Evolutionary conservation across 176 grass and related monocot genomes (phyloP).

Genomic region (Aegilops umbellulata): DNA sequence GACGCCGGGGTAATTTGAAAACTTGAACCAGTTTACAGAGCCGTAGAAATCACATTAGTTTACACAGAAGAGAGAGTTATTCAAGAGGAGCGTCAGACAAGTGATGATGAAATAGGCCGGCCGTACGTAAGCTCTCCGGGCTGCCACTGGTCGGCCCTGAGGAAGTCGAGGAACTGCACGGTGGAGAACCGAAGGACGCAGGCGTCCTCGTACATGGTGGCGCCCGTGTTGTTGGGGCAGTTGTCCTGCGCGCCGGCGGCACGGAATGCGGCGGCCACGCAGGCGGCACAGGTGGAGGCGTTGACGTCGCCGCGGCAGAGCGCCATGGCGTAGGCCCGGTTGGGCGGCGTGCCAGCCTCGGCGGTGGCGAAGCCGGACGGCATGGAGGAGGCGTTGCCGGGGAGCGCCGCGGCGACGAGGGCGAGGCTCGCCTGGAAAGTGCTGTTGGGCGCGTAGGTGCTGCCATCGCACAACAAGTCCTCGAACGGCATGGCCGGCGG

Average conservation of each 20-base stretch:
- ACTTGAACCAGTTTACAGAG: slow-evolving; percentile 9
- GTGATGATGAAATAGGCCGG: no score
- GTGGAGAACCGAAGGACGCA: slow-evolving; percentile 49
- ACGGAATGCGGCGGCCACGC: slow-evolving; percentile 25
- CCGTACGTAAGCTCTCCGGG: not conserved
- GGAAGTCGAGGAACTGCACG: slow-evolving; percentile 28
- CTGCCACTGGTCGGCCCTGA: slow-evolving; percentile 14
- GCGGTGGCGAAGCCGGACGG: slow-evolving; percentile 12
- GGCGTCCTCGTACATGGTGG: slow-evolving; percentile 20
- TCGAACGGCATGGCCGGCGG: not conserved
- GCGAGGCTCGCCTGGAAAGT: slow-evolving; percentile 33
- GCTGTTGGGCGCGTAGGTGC: not conserved
- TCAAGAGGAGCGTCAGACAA: no score
- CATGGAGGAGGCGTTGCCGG: slow-evolving; percentile 13
- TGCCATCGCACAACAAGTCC: not conserved
- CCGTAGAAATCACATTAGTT: not conserved
- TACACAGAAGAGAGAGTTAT: no score
- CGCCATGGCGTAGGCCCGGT: slow-evolving; percentile 34
- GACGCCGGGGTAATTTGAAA: accelerated
- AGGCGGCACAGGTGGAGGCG: slow-evolving; percentile 22
- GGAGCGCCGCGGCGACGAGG: not conserved
- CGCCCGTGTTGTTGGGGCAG: slow-evolving; percentile 24
- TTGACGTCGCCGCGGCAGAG: slow-evolving; percentile 66
- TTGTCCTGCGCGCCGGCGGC: not conserved
- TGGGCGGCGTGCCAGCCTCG: slow-evolving; percentile 4